Evolutionary conservation across 2,329 filamentous ascomycete species (phyloP).

Genomic region (Cercospora beticola): DNA sequence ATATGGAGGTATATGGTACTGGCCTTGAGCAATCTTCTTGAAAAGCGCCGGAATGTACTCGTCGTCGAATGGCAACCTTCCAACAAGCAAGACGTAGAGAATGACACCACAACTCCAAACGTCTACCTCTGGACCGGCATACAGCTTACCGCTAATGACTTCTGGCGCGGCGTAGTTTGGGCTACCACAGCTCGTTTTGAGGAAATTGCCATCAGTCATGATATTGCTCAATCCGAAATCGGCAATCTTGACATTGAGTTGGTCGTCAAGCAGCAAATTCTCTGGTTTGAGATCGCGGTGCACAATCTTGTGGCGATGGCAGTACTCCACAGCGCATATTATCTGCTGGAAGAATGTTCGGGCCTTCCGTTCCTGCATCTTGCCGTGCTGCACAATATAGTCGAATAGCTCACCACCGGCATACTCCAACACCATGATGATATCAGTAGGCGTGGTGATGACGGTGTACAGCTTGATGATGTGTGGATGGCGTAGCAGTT

Average conservation of each 20-base stretch:
- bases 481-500: slow-evolving; percentile 91
- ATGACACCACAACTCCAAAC: slow-evolving; percentile 86
- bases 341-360: slow-evolving; percentile 99
- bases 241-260: slow-evolving; percentile 98
- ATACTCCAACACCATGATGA: slow-evolving; percentile 99
- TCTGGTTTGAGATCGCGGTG: slow-evolving; percentile 97
- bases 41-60: slow-evolving; percentile 97
- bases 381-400: slow-evolving; percentile 92
- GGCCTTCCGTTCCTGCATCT: slow-evolving; percentile 88
- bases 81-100: slow-evolving; percentile 64
- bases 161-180: slow-evolving; percentile 98
- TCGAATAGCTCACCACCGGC: slow-evolving; percentile 96
- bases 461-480: slow-evolving; percentile 99
- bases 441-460: slow-evolving; percentile 89
- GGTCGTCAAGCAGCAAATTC: slow-evolving; percentile 90
- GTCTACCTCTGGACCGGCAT: slow-evolving; percentile 95
- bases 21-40: slow-evolving; percentile 93
- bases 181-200: slow-evolving; percentile 97
- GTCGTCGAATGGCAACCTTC: slow-evolving; percentile 86
- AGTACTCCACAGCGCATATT: slow-evolving; percentile 97
- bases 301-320: slow-evolving; percentile 97
- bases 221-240: slow-evolving; percentile 99
- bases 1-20: slow-evolving; percentile 88
- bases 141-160: slow-evolving; percentile 95
- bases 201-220: slow-evolving; percentile 98